Percentiles rank a stretch among this genome's conserved stretches.
These are phyloP conservation scores for Paramecium pentaurelia DNA, from an alignment of 73 alveolate genomes.

Conservation along the genomic window DNA sequence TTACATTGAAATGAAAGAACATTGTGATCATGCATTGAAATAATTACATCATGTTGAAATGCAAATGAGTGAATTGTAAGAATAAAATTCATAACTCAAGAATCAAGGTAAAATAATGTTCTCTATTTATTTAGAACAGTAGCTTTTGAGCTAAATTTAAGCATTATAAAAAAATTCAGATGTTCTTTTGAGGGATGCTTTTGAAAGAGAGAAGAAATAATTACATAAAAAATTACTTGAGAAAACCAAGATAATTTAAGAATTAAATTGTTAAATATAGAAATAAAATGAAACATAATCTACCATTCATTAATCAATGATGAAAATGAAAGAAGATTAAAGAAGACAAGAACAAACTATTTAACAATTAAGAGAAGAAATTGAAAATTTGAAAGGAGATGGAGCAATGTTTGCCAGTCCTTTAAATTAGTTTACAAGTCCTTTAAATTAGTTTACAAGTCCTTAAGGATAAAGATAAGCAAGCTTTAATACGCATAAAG, in stretches of 20 bases:
- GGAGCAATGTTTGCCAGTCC: neutral
- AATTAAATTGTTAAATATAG: neutral
- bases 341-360: neutral
- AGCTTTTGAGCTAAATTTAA: neutral
- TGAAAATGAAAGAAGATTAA: constrained; percentile 5
- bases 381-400: neutral
- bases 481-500: constrained; percentile 8
- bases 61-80: neutral
- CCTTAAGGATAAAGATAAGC: neutral
- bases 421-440: neutral
- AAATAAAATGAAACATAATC: neutral
- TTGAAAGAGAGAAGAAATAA: neutral
- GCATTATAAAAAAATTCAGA: neutral
- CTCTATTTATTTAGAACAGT: neutral
- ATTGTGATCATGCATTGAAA: neutral
- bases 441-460: neutral
- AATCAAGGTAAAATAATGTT: neutral
- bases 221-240: neutral
- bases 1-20: neutral
- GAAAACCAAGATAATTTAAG: neutral
- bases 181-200: neutral
- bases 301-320: neutral
- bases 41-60: neutral
- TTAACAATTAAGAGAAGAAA: neutral
- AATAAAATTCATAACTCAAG: neutral